Evolutionary conservation across 2,329 filamentous ascomycete species (phyloP), one percentile per base, ranked within the genome.

Genomic region (Penicillium sclerotiorum): DNA sequence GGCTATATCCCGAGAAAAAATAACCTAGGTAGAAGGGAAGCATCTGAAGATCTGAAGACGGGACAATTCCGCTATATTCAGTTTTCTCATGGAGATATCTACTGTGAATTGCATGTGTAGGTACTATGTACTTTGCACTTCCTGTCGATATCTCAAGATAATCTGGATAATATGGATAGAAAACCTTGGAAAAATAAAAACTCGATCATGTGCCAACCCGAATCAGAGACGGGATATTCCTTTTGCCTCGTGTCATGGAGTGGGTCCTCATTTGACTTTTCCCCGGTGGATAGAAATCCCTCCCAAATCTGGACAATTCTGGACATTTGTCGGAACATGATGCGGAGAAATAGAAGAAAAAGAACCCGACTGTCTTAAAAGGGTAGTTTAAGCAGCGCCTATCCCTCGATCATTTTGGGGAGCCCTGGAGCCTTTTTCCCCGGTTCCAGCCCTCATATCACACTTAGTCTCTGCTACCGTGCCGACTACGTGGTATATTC

Each of bases 161-260:
- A 17, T 27, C 5, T 8, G 6, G n/a, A 44, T 42, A n/a, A 21
- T 18, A 28, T 4, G 9, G 25, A 28, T 13, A 28, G 13, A 28
- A 28, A 28, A 4, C 3, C 6, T 9, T 9, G 9, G 9, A 4
- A 28, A 28, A 9, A 8, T 9, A 33, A n/a, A 33, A n/a, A 11
- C 12, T 23, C n/a, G 17, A 25, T 49, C 47, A 50, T 46, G 43
- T 27, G 30, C 30, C 20, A 35, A 27, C 7, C 30, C 21, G 39
- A 36, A 22, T 28, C n/a, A 23, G 35, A n/a, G 15, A 15, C 33
- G 36, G 51, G 54, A 30, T 52, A 54, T 56, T 49, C 45, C 42
- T 53, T 53, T 54, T 54, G 42, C 51, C 54, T 56, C 49, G 47
- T 51, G 48, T 50, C 47, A 49, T 9, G 18, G 27, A 25, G 45